A percentile compares a stretch with the other conserved stretches of the same genome.
Evolutionary conservation across 202 grass and related monocot genomes (phyloP).

Genomic region (Schoenoplectus tabernaemontani): DNA sequence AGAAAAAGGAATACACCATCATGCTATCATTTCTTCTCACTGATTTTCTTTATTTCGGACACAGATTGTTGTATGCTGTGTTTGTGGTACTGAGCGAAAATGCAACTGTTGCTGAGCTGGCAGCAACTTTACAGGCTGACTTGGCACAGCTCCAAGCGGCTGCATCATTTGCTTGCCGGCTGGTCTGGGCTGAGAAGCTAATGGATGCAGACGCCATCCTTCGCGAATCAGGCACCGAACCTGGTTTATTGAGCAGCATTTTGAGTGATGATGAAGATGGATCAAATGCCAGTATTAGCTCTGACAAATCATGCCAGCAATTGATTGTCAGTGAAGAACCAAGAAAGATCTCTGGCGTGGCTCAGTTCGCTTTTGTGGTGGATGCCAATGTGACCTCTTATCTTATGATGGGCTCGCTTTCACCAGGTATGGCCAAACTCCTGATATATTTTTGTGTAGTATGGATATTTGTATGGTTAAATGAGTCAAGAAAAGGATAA

Average conservation of each 20-base stretch:
- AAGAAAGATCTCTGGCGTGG: conserved; percentile 48
- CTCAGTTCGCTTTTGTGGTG: conserved; percentile 91
- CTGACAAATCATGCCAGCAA: conserved; percentile 68
- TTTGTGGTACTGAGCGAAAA: conserved; percentile 98
- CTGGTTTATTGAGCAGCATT: conserved; percentile 48
- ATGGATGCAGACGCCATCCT: conserved; percentile 64
- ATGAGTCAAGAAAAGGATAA: not conserved
- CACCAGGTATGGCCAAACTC: too few species aligned
- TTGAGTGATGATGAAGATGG: conserved; percentile 92
- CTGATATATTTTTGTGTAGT: too few species aligned
- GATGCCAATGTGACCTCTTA: conserved; percentile 99
- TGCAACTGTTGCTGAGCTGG: conserved; percentile 94
- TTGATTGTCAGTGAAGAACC: conserved; percentile 43
- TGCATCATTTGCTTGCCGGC: conserved; percentile 90
- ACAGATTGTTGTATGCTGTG: conserved; percentile 89
- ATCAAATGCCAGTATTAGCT: conserved; percentile 79
- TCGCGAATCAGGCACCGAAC: conserved; percentile 36
- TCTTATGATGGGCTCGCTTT: conserved; percentile 97
- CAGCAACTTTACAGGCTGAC: conserved; percentile 84
- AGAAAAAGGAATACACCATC: too few species aligned
- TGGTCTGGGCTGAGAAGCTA: conserved; percentile 90
- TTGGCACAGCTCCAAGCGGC: conserved; percentile 81
- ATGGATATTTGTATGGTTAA: conserved; percentile 27
- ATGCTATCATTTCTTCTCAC: too few species aligned
- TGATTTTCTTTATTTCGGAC: conserved; percentile 24